These are phyloP conservation scores for Zygnema circumcarinatum DNA, from an alignment of 139 green algal species.

Conservation along the genomic window DNA sequence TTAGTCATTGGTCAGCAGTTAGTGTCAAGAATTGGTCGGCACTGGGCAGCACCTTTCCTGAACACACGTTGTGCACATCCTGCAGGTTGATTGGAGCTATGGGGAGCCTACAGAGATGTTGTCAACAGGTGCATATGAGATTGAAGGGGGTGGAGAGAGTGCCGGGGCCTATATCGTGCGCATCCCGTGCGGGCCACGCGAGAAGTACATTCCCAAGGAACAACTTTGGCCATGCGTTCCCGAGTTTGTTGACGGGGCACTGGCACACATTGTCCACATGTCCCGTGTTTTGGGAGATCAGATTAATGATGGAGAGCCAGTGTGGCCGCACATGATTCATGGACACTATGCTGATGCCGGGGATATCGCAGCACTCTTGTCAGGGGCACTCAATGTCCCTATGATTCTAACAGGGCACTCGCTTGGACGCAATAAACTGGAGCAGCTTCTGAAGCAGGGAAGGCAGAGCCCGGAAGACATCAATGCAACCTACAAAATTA, in stretches of 20 bases:
- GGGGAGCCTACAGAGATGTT: constrained; percentile 80
- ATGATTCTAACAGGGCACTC: constrained; percentile 93
- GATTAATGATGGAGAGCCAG: constrained; percentile 37
- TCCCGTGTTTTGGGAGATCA: constrained; percentile 13
- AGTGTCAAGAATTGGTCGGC: too few species aligned
- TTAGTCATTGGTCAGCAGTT: too few species aligned
- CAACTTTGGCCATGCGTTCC: constrained; percentile 89
- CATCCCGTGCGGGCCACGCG: constrained; percentile 75
- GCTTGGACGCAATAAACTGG: constrained; percentile 92
- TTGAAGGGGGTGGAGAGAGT: constrained; percentile 57
- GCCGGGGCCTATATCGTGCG: constrained; percentile 90
- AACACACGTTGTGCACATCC: too few species aligned
- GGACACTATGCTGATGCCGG: constrained; percentile 89
- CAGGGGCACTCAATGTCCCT: constrained; percentile 82
- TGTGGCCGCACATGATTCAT: constrained; percentile 68
- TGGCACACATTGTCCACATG: constrained; percentile 40
- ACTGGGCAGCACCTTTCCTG: too few species aligned
- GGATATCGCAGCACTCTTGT: constrained; percentile 64
- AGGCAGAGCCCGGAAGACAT: constrained; percentile 78
- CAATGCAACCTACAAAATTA: constrained; percentile 89
- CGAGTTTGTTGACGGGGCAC: constrained; percentile 84
- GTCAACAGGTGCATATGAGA: not conserved
- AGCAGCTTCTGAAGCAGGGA: constrained; percentile 84
- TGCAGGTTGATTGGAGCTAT: constrained; percentile 77
- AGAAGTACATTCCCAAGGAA: constrained; percentile 76